Percentiles rank a stretch among this genome's conserved stretches.
phyloP scores from a whole-genome alignment of 2,329 filamentous ascomycete genomes.

The Plenodomus tracheiphilus region DNA sequence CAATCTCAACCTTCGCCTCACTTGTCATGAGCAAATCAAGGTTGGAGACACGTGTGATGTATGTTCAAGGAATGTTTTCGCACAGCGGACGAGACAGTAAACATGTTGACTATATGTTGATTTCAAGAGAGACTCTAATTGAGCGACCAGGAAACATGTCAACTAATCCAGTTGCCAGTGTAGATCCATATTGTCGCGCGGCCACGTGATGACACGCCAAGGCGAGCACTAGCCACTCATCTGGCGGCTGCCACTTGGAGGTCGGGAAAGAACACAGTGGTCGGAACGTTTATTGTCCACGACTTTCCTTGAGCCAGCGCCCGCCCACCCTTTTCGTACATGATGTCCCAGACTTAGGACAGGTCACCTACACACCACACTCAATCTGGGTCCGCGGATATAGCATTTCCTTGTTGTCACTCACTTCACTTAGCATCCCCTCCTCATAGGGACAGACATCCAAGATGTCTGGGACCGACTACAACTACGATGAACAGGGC shows the following conservation, averaged over 20 bases:
- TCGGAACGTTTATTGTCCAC: slow-evolving; percentile 30
- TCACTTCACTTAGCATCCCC: slow-evolving; percentile 18
- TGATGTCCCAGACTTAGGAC: slow-evolving; percentile 25
- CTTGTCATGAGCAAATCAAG: no score
- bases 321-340: slow-evolving; percentile 17
- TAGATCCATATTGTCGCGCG: no score
- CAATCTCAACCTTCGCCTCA: no score
- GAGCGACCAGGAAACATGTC: no score
- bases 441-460: slow-evolving; percentile 22
- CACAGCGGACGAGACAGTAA: no score
- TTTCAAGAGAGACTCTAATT: no score
- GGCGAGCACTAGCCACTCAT: slow-evolving; percentile 13
- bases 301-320: slow-evolving; percentile 34
- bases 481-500: slow-evolving; percentile 97
- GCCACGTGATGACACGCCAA: slow-evolving; percentile 1
- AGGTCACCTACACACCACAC: slow-evolving; percentile 7
- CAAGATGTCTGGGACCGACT: slow-evolving; percentile 67
- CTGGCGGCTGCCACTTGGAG: slow-evolving; percentile 27
- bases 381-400: slow-evolving; percentile 20
- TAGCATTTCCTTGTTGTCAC: slow-evolving; percentile 18
- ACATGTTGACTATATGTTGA: no score
- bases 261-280: slow-evolving; percentile 34
- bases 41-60: no score
- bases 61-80: no score
- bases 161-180: no score